These are phyloP conservation scores for Aspergillus niger DNA, from an alignment of 2,329 filamentous ascomycete species.

Conservation along the genomic window DNA sequence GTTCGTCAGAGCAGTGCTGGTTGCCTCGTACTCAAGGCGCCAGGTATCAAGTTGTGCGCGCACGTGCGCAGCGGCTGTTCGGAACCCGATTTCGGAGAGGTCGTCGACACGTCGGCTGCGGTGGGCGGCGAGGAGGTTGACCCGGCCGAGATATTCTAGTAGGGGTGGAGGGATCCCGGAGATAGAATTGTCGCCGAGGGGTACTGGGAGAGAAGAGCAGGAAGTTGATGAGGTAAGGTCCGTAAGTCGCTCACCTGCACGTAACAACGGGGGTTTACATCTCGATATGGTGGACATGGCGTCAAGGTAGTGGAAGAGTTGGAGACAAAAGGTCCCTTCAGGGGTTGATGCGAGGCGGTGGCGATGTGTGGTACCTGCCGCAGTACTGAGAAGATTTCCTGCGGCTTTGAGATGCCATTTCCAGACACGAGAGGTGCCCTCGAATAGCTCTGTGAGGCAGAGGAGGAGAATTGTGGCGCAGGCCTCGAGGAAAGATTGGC, in stretches of 20 bases:
- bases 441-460: conserved; percentile 48
- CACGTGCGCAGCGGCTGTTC: conserved; percentile 34
- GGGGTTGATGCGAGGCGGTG: conserved; percentile 27
- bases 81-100: conserved; percentile 34
- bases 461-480: conserved; percentile 46
- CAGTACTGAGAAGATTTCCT: conserved; percentile 38
- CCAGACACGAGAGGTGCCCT: conserved; percentile 47
- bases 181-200: conserved; percentile 15
- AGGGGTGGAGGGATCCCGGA: conserved; percentile 25
- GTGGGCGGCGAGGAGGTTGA: conserved; percentile 33
- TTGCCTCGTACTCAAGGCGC: conserved; percentile 33
- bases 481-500: conserved; percentile 43
- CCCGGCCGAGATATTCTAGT: conserved; percentile 31
- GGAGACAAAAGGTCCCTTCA: conserved; percentile 41
- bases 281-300: conserved; percentile 35
- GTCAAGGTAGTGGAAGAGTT: conserved; percentile 41
- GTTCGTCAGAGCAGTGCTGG: conserved; percentile 16
- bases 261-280: conserved; percentile 31
- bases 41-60: conserved; percentile 43
- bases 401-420: conserved; percentile 48
- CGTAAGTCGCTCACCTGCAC: conserved; percentile 16
- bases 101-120: conserved; percentile 31
- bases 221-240: conserved; percentile 19
- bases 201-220: not conserved
- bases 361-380: conserved; percentile 27